Base-by-base conservation (phyloP, 257 asterid genomes). In the Thymus quinquecostatus region DNA sequence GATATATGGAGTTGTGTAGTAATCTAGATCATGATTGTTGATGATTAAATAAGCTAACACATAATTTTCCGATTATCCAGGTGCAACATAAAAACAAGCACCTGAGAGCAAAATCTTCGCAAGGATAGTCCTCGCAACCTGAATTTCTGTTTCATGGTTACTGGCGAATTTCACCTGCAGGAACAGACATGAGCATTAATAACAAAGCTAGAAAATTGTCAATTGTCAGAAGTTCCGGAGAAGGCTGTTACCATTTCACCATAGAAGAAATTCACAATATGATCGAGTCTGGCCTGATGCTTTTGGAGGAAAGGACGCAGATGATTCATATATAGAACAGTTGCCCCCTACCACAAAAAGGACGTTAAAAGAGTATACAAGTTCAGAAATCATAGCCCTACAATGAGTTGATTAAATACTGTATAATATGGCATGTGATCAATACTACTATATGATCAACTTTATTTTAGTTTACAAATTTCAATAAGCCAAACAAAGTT, bases 251-350 rank as follows among this genome's bases (percentile, higher is more conserved):
- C 98, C 96, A 85, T 83, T 89, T 89, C 96, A 61, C 87, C 71
- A 41, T 89, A 75, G 50, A 84, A 51, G 78, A 82, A 69, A 47
- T 81, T 84, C 80, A 85, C 73, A 40, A 85, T 4, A 75, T 83
- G 88, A 81, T 93, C 96, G 28, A 91, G 83, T 70, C 82, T 89
- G 50, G 86, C 51, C 61, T 89, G 96, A 82, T 91, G 92, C 79
- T 68, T 86, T 71, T 43, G 79, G 76, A 91, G 91, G 79, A 93
- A 91, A 2, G 97, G 96, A 29, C 88, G 86, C 73, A 93, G 79
- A 76, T 87, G 80, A 66, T 82, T 86, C 81, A 54, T 80, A 79
- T 91, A 93, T 87, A 93, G 69, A 55, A 82, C 81, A 78, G 70
- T 82, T 41, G 98, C 96, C 51, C 98, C 98, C 98, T 93, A 84